Conservation (phyloP, 2,329 filamentous ascomycete genomes). For the Drechslera avenae region DNA sequence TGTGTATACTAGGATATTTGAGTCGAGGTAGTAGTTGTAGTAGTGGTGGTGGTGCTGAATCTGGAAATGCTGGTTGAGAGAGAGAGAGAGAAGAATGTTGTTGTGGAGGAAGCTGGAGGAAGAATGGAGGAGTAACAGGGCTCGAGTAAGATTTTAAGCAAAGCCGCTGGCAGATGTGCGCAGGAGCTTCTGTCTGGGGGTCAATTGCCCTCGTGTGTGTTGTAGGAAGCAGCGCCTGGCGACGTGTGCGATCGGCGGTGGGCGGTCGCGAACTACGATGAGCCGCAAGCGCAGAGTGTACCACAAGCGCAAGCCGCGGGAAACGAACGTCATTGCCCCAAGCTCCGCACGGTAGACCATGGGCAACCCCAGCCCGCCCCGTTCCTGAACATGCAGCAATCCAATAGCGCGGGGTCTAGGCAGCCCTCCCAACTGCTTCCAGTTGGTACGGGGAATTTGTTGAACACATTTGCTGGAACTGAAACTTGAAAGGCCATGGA, state of each 20-base stretch:
- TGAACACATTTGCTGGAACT: slow-evolving; percentile 5
- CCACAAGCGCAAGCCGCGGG: slow-evolving; percentile 23
- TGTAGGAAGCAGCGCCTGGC: slow-evolving; percentile 19
- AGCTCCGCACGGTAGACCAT: slow-evolving; percentile 1
- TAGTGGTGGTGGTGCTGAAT: not conserved
- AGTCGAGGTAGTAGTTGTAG: slow-evolving; percentile 7
- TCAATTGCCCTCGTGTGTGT: slow-evolving; percentile 26
- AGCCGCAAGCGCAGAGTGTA: too few relatives aligned
- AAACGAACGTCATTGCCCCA: slow-evolving; percentile 36
- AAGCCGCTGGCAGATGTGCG: slow-evolving; percentile 8
- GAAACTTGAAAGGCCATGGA: slow-evolving; percentile 12
- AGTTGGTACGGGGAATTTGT: slow-evolving; percentile 13
- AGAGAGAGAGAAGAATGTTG: slow-evolving; percentile 10
- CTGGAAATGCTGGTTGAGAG: slow-evolving; percentile 3
- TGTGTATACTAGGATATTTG: slow-evolving; percentile 12
- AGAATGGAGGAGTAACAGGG: not conserved
- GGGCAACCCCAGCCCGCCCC: slow-evolving; percentile 12
- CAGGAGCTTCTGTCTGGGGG: slow-evolving; percentile 21
- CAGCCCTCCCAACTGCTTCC: slow-evolving; percentile 9
- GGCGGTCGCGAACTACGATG: slow-evolving; percentile 27
- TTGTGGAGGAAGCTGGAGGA: slow-evolving; percentile 14
- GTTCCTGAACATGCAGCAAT: slow-evolving; percentile 11
- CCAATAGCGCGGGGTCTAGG: slow-evolving; percentile 17
- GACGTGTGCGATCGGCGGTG: slow-evolving; percentile 30
- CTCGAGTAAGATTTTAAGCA: slow-evolving; percentile 13